Conservation (phyloP, 2,329 filamentous ascomycete genomes). For the Fusarium avenaceum region DNA sequence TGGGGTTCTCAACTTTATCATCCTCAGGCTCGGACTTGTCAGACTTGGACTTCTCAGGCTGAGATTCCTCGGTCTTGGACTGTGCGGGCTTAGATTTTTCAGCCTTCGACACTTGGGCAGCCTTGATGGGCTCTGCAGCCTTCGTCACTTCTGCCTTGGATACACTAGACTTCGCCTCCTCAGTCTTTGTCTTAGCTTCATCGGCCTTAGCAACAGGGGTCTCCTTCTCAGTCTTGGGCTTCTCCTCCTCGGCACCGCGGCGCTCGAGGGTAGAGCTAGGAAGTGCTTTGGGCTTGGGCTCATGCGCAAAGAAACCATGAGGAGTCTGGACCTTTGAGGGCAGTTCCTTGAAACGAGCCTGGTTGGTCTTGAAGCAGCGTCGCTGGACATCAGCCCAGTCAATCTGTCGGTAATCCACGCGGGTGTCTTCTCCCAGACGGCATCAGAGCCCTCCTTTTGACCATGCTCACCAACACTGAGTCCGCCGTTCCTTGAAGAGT, state of each 20-base stretch:
- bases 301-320: conserved; percentile 66
- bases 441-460: conserved; percentile 83
- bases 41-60: conserved; percentile 18
- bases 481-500: conserved; percentile 82
- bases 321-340: conserved; percentile 57
- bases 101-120: conserved; percentile 12
- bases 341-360: conserved; percentile 73
- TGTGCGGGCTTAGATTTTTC: conserved; percentile 4
- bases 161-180: not conserved
- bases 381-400: conserved; percentile 85
- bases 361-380: conserved; percentile 79
- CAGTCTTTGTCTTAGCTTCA: conserved; percentile 4
- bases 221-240: conserved; percentile 23
- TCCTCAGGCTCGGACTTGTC: conserved; percentile 19
- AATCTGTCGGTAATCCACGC: conserved; percentile 82
- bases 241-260: conserved; percentile 32
- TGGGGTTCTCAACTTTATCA: conserved; percentile 4
- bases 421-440: conserved; percentile 78
- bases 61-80: conserved; percentile 2
- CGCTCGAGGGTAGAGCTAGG: conserved; percentile 20
- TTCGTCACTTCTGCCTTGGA: not conserved
- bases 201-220: conserved; percentile 30
- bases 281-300: conserved; percentile 41
- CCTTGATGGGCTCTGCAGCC: conserved; percentile 7
- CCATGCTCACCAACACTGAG: conserved; percentile 88